phyloP scores from a whole-genome alignment of 192 early-diverging fungal species.

The Irineochytrium annulatum region DNA sequence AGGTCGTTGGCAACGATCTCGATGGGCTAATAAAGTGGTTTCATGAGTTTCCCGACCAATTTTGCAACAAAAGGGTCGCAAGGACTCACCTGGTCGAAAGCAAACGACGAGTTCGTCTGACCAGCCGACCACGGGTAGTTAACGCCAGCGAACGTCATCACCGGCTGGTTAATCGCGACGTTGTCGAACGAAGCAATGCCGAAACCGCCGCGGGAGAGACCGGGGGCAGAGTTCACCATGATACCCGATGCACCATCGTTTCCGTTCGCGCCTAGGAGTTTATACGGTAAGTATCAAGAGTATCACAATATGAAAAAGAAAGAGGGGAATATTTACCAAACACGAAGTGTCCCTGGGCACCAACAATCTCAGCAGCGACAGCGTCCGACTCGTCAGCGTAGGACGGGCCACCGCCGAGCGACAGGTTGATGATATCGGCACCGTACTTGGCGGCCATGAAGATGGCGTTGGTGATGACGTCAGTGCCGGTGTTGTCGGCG shows the following conservation, averaged over 20 bases:
- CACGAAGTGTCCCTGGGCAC: slow-evolving; percentile 33
- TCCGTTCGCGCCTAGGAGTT: slow-evolving; percentile 49
- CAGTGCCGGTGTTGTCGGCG: slow-evolving; percentile 47
- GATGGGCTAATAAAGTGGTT: neutral
- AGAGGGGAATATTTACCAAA: slow-evolving; percentile 24
- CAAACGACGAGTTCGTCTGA: neutral
- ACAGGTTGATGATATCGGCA: slow-evolving; percentile 81
- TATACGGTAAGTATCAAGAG: neutral
- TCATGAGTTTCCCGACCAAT: neutral
- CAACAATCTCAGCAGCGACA: slow-evolving; percentile 51
- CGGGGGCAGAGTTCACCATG: slow-evolving; percentile 35
- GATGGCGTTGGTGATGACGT: slow-evolving; percentile 75
- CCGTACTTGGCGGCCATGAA: slow-evolving; percentile 63
- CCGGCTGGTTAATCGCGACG: slow-evolving; percentile 6
- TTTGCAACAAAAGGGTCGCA: neutral
- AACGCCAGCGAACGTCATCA: slow-evolving; percentile 10
- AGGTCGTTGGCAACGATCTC: neutral
- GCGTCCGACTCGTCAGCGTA: slow-evolving; percentile 60
- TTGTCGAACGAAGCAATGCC: slow-evolving; percentile 22
- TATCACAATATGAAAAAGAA: neutral
- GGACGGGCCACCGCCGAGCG: slow-evolving; percentile 63
- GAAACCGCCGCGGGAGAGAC: slow-evolving; percentile 13
- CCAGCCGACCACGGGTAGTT: neutral
- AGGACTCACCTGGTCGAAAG: neutral
- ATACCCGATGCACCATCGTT: slow-evolving; percentile 68